Conservation (phyloP, 83 land plant genomes). For the Picea abies region DNA sequence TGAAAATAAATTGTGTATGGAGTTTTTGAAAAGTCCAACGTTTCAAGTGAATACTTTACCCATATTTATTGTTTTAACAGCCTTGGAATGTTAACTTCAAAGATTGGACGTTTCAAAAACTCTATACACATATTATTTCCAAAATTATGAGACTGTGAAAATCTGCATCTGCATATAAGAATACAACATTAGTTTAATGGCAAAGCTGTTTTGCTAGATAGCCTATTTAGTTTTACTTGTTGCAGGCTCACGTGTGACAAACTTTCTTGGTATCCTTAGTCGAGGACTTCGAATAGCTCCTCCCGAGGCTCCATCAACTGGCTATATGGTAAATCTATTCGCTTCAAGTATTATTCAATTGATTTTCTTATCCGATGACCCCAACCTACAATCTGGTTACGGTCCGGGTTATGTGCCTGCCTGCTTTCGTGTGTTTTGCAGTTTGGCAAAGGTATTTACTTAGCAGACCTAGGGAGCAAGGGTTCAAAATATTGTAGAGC, state of each 20-base stretch:
- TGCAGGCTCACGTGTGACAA: constrained; percentile 81
- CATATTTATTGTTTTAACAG: too few species aligned
- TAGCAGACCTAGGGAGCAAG: constrained; percentile 96
- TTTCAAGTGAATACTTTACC: too few species aligned
- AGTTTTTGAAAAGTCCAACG: too few species aligned
- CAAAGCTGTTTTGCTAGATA: not conserved
- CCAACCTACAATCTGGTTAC: too few species aligned
- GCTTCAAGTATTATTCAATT: not conserved
- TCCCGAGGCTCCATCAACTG: constrained; percentile 97
- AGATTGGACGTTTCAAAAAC: too few species aligned
- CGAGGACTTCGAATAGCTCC: constrained; percentile 97
- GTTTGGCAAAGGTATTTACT: constrained; percentile 98
- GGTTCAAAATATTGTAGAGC: constrained; percentile 94
- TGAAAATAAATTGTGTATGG: too few species aligned
- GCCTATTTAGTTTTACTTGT: not conserved
- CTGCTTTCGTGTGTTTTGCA: not conserved
- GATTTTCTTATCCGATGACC: not conserved
- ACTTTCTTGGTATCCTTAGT: constrained; percentile 88
- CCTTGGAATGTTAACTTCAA: too few species aligned
- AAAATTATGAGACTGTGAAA: too few species aligned
- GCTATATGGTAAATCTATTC: constrained; percentile 74
- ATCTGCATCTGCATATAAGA: too few species aligned
- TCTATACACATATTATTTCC: too few species aligned
- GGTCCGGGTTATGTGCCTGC: not conserved
- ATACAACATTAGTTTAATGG: not conserved